Evolutionary conservation across 163 green algal genomes (phyloP), one percentile per base, ranked within the genome.

Genomic region (Picocystis sp.): DNA sequence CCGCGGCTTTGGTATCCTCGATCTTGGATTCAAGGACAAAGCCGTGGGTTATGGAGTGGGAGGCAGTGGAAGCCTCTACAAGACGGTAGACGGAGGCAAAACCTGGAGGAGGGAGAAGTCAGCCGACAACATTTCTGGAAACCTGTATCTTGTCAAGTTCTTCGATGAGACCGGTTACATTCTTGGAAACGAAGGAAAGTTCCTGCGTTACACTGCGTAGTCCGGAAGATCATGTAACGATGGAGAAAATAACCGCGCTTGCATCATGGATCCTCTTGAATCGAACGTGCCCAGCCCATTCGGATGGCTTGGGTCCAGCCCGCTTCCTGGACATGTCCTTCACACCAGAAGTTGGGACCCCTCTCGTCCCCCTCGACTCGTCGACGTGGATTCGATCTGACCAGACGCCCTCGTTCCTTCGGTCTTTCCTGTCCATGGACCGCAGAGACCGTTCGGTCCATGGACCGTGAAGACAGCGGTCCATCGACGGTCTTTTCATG

Each of bases 131-230:
- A 58, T 96, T 24, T 77, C 81, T 22, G 87, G 72, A 43, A 98
- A 98, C 76, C 71, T 98, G 48, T 98, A 98, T 59, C 77, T 73
- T 12, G 77, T 98, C 14, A 84, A 86, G 58, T 97, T 94, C 68
- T 65, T 72, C 47, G 61, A 68, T 43, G 73, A 81, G 17, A 25
- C 47, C 14, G 87, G 87, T 50, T 96, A 94, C 66, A 80, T 98
- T 44, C 80, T 98, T 3, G 89, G 89, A 50, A 98, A 98, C 55
- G 82, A 94, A 52, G 81, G 73, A 50, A 77, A 95, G 46, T 62
- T 96, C 57, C 71, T 96, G 49, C 63, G 82, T 9, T 94, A 89
- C 73, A 70, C 69, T 48, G 67, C 44, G 11, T 53, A 56, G 11
- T 47, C 3, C 8, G 8, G 41, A n/a, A 11, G 12, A n/a, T 6